These are phyloP conservation scores for Hibiscus trionum DNA, from an alignment of 345 rosid species.

Conservation along the genomic window DNA sequence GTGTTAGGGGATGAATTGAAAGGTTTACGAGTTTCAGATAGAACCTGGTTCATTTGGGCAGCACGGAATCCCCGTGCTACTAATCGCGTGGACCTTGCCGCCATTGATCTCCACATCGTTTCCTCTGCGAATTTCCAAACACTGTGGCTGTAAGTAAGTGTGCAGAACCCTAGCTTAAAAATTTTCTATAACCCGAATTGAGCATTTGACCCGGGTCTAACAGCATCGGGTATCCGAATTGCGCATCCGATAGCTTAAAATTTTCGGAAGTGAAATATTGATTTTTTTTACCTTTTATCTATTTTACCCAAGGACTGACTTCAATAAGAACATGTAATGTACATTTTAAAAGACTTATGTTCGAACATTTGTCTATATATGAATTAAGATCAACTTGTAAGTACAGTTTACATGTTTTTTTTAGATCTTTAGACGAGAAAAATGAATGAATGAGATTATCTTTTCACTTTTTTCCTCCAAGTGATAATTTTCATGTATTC, in stretches of 20 bases:
- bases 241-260: background rate
- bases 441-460: too few species aligned
- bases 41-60: conserved; percentile 23
- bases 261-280: too few species aligned
- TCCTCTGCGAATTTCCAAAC: background rate
- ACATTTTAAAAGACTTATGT: too few species aligned
- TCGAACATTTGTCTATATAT: too few species aligned
- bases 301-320: too few species aligned
- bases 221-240: background rate
- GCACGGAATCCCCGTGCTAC: conserved; percentile 24
- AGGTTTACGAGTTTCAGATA: conserved; percentile 3
- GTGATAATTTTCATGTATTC: too few species aligned
- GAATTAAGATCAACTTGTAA: too few species aligned
- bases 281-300: too few species aligned
- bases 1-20: conserved; percentile 18
- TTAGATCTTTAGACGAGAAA: too few species aligned
- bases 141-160: background rate
- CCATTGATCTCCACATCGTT: conserved; percentile 49
- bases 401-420: too few species aligned
- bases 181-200: background rate
- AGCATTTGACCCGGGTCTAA: background rate
- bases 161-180: background rate
- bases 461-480: too few species aligned
- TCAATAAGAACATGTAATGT: too few species aligned
- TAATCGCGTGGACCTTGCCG: conserved; percentile 27